Conservation (phyloP, 805 yeast genomes). For the Myxozyma udenii region DNA sequence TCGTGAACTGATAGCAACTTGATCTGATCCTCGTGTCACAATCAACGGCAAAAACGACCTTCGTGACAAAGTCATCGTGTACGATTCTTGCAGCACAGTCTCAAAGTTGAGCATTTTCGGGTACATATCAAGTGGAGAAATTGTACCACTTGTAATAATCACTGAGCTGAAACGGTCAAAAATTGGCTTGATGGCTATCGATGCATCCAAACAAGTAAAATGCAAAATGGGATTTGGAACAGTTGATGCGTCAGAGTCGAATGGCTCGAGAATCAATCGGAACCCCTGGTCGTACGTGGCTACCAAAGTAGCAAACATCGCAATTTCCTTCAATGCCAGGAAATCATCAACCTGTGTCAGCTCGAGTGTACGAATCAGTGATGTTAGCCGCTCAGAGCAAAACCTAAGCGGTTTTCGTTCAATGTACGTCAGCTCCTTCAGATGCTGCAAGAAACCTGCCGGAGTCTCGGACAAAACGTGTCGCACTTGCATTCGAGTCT, state of each 20-base stretch:
- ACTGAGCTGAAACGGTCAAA: slow-evolving; percentile 91
- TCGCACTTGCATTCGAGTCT: slow-evolving; percentile 94
- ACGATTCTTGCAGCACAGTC: slow-evolving; percentile 90
- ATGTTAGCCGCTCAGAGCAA: slow-evolving; percentile 85
- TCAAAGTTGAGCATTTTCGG: slow-evolving; percentile 94
- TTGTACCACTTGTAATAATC: slow-evolving; percentile 95
- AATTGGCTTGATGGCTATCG: slow-evolving; percentile 95
- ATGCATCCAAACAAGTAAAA: slow-evolving; percentile 94
- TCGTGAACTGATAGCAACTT: slow-evolving; percentile 92
- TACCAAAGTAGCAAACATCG: slow-evolving; percentile 92
- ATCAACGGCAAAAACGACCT: slow-evolving; percentile 92
- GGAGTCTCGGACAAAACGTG: slow-evolving; percentile 99
- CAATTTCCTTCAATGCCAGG: slow-evolving; percentile 88
- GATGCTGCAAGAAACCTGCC: slow-evolving; percentile 82
- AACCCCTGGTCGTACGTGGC: slow-evolving; percentile 95
- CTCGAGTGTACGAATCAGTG: slow-evolving; percentile 85
- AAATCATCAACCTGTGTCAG: slow-evolving; percentile 86
- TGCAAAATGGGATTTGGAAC: slow-evolving; percentile 95
- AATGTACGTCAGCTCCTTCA: slow-evolving; percentile 88
- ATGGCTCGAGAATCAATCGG: slow-evolving; percentile 87
- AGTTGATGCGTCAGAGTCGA: slow-evolving; percentile 88
- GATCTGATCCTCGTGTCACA: slow-evolving; percentile 97
- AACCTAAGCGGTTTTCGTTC: slow-evolving; percentile 83
- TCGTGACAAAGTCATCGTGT: slow-evolving; percentile 91
- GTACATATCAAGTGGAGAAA: slow-evolving; percentile 97